Percentiles rank a stretch among this genome's conserved stretches.
These are phyloP conservation scores for Tylopilus cervinicoccineus DNA, from an alignment of 768 basidiomycete genomes.

Conservation along the genomic window DNA sequence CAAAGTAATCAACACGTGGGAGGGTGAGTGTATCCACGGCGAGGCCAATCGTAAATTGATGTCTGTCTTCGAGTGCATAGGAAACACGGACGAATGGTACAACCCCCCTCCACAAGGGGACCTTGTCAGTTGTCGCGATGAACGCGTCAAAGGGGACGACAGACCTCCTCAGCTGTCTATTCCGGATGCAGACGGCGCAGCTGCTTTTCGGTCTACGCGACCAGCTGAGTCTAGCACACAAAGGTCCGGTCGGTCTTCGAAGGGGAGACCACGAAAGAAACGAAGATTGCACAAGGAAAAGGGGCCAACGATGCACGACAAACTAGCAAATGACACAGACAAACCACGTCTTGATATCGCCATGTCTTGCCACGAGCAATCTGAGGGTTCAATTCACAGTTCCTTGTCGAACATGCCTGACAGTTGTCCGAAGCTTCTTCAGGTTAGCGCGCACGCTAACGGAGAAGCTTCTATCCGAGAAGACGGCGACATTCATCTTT, in stretches of 20 bases:
- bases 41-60: neutral
- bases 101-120: conserved; percentile 3
- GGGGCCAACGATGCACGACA: neutral
- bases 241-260: conserved; percentile 1
- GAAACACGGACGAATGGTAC: conserved; percentile 25
- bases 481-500: neutral
- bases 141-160: neutral
- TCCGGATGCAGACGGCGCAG: neutral
- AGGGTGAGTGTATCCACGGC: conserved; percentile 26
- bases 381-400: neutral
- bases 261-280: conserved; percentile 11
- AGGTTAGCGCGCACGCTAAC: neutral
- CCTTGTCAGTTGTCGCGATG: neutral
- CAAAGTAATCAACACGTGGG: conserved; percentile 39
- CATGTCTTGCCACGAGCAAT: conserved; percentile 4
- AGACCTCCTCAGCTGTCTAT: neutral
- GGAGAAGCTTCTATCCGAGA: neutral
- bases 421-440: neutral
- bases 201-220: neutral
- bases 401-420: neutral
- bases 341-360: neutral
- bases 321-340: neutral
- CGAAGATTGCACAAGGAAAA: conserved; percentile 12
- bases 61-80: conserved; percentile 4
- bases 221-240: neutral